Base-by-base conservation (phyloP, 2,329 filamentous ascomycete species). In the Exophiala xenobiotica region DNA sequence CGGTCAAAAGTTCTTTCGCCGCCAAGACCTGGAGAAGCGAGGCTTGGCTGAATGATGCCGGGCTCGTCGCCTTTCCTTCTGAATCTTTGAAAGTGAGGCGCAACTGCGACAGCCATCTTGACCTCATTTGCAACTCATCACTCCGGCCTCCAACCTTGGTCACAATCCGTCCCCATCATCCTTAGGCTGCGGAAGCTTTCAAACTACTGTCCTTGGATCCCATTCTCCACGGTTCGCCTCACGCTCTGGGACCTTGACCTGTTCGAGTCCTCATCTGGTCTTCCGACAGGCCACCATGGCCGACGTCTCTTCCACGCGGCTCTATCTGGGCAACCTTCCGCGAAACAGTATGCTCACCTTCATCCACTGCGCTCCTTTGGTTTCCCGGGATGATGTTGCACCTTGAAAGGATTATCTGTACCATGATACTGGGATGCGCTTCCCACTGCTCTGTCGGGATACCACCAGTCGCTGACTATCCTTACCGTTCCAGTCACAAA, bases 271-370 rank as follows among this genome's bases (percentile, higher is more conserved):
- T 43, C 18, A 23, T 27, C 16, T 31, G 40, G 38, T 40, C 38
- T 40, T 9, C 19, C 9, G 8, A 20, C 22, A 40, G 44, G 14
- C 51, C 68, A 80, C 73, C 71, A 90, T 90, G 82, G 86, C 83
- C 67, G 90, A 96, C 77, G 92, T 96, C 63, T 96, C 90, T 59
- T 87, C 88, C 63, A 97, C 92, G 68, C 85, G 93, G 77, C 88
- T 97, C 64, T 99, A 97, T 78, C 79, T 97, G 77, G 92, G 92
- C 74, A 97, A 97, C 77, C 86, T 99, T 72, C 92, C 93, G 74
- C 89, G 90, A 74, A 90, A 88, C 79, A 90, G 91, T 96, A 84
- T 77, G 86, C 68, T 67, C 64, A 54, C 54, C 49, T 54, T 26
- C 27, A 38, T 41, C 43, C 40, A 31, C 33, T 48, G 38, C 33